phyloP scores from a whole-genome alignment of 176 grass and related monocot species.

The Bolboschoenus planiculmis region DNA sequence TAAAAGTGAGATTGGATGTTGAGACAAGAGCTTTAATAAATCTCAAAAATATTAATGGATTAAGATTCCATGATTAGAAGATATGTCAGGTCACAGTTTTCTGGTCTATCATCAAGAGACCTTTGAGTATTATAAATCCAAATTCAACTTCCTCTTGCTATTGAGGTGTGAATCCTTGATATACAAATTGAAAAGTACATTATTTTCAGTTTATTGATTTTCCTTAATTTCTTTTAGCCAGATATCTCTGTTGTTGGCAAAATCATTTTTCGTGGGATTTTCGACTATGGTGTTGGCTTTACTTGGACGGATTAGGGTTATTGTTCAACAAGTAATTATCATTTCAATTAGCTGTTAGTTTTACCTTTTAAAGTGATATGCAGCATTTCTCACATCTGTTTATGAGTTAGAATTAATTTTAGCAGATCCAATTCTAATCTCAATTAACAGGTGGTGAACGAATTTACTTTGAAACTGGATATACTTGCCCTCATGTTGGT shows the following conservation, averaged over 20 bases:
- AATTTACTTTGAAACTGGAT: neutral
- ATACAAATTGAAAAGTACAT: slow-evolving; percentile 17
- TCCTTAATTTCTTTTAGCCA: slow-evolving; percentile 64
- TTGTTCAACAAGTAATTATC: slow-evolving; percentile 75
- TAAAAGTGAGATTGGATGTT: neutral
- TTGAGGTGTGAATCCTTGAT: neutral
- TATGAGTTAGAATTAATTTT: neutral
- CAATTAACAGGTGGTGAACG: neutral
- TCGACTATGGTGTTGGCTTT: slow-evolving; percentile 55
- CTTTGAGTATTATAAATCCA: neutral
- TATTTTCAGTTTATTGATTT: slow-evolving; percentile 8
- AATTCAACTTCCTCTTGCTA: slow-evolving; percentile 1
- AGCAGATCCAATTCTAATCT: neutral
- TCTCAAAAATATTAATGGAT: neutral
- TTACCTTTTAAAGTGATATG: neutral
- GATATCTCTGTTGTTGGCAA: slow-evolving; percentile 82
- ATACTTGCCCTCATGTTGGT: neutral
- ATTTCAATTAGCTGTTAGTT: slow-evolving; percentile 7
- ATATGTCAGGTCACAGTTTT: neutral
- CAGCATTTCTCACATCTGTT: neutral
- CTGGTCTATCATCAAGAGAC: neutral
- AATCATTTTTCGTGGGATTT: slow-evolving; percentile 77
- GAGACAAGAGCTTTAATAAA: neutral
- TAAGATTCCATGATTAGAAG: neutral
- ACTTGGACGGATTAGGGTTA: slow-evolving; percentile 61